These are phyloP conservation scores for Psophocarpus tetragonolobus DNA, from an alignment of 306 rosid genomes.

Conservation along the genomic window DNA sequence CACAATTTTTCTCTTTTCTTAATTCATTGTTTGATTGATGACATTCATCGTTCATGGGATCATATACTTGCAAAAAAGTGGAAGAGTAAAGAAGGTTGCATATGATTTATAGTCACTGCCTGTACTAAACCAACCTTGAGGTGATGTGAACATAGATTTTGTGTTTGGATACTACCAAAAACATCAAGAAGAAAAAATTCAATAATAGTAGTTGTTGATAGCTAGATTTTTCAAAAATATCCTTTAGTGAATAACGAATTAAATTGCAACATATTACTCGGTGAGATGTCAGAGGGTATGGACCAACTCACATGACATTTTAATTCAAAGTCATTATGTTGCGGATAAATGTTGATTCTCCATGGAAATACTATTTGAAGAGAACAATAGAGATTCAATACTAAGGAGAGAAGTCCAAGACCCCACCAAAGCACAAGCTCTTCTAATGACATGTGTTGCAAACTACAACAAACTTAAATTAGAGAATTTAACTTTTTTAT, in stretches of 20 bases:
- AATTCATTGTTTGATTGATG: background rate
- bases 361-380: background rate
- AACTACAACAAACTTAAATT: no score
- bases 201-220: background rate
- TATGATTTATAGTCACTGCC: background rate
- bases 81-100: background rate
- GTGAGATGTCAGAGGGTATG: background rate
- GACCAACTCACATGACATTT: background rate
- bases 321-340: background rate
- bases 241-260: background rate
- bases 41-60: background rate
- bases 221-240: background rate
- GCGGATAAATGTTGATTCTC: background rate
- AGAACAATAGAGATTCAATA: background rate
- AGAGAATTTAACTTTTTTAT: no score
- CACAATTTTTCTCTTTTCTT: background rate
- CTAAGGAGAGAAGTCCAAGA: background rate
- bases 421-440: background rate
- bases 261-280: background rate
- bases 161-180: background rate
- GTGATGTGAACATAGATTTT: background rate
- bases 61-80: background rate
- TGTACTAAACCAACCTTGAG: background rate
- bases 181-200: background rate
- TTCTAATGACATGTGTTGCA: background rate